Base-by-base conservation (phyloP, 306 rosid genomes). In the Vachellia collinsii region DNA sequence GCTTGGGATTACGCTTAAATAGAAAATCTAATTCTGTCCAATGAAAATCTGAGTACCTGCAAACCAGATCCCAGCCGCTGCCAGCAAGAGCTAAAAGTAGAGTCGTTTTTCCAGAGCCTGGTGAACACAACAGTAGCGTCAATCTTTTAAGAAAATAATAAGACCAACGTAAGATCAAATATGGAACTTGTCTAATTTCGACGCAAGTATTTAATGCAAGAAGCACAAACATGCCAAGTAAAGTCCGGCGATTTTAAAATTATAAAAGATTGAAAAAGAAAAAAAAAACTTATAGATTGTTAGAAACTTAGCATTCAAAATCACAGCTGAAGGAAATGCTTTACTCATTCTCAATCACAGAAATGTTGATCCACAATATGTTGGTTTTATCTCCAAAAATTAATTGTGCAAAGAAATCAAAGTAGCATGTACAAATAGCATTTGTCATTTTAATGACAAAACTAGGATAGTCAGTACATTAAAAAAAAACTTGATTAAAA, bases 81-180 rank as follows among this genome's bases (percentile, higher is more conserved):
- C 98, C 99, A 19, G 99, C 98, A 79, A 96, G 99, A 77, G 99
- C 98, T 82, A 90, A 83, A 46, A 96, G 86, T 75, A 96, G 81
- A 12, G 99, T 90, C 16, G 98, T 87, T 88, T 96, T 96, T 77
- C 99, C 99, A 14, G 99, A 96, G 91, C 98, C 89, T 63, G 99
- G 99, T 46, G 99, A 97, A 76, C 99, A 98, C 91, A 96, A 75
- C 53, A 96, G 76, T 77, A 96, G 85, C 11, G 99, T 96, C 80
- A 96, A 81, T 83, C 99, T 96, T 78, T 83, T 29, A 29, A 29
- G 34, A 29, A 84, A 83, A 80, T 74, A 73, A 70, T 10, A 41
- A 29, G 41, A 63, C 74, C 36, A 61, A 23, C 5, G 66, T 61
- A 8, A 61, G 36, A 69, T 42, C 53, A 69, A 69, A 41, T 11